Conservation (phyloP, 1,139 yeast species). For the Lodderomyces parapsilosis region DNA sequence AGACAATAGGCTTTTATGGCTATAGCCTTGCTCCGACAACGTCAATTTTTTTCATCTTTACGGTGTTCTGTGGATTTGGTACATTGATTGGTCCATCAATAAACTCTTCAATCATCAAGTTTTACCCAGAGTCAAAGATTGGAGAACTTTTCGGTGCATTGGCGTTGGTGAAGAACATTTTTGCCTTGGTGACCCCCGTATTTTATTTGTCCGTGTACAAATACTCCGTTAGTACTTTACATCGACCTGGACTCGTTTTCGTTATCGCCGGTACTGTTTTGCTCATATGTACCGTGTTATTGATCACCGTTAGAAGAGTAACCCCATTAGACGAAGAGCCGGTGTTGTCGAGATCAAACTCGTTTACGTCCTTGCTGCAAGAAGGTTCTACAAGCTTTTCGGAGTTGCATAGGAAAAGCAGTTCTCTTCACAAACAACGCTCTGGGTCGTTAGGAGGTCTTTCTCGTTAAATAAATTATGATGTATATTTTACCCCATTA, state of each 20-base stretch:
- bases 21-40: conserved; percentile 20
- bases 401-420: conserved; percentile 20
- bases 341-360: conserved; percentile 19
- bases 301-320: conserved; percentile 17
- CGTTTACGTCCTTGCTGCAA: conserved; percentile 8
- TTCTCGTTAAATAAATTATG: background rate
- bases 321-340: conserved; percentile 15
- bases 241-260: conserved; percentile 21
- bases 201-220: conserved; percentile 31
- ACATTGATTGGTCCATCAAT: conserved; percentile 36
- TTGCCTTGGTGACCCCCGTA: conserved; percentile 28
- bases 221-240: conserved; percentile 17
- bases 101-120: conserved; percentile 36
- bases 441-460: conserved; percentile 6
- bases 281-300: conserved; percentile 8
- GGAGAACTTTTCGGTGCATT: conserved; percentile 44
- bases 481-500: conserved; percentile 40
- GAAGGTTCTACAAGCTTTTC: conserved; percentile 10
- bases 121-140: conserved; percentile 36
- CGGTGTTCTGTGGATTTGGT: conserved; percentile 47
- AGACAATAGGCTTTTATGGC: conserved; percentile 41
- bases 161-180: conserved; percentile 32
- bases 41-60: conserved; percentile 18
- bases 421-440: conserved; percentile 14
- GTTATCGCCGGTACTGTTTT: conserved; percentile 13